These are phyloP conservation scores for Yamadazyma pseudoaaseri DNA, from an alignment of 1,139 yeast genomes.

Conservation along the genomic window DNA sequence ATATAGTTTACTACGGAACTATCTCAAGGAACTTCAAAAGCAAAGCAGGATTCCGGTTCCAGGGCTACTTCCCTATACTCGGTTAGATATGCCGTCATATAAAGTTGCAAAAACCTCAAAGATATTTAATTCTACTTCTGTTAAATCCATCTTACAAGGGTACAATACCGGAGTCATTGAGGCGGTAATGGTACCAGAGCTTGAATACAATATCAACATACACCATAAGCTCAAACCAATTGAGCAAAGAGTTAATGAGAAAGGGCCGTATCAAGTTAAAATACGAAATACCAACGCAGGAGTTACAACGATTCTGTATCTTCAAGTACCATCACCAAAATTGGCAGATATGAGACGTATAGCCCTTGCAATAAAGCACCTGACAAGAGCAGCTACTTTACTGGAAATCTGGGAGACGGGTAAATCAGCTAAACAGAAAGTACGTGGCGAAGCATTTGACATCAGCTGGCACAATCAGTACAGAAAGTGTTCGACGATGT, in stretches of 20 bases:
- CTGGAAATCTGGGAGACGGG: constrained; percentile 28
- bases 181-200: constrained; percentile 33
- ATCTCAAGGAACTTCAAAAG: constrained; percentile 29
- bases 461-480: constrained; percentile 30
- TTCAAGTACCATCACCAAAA: constrained; percentile 27
- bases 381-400: constrained; percentile 22
- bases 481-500: constrained; percentile 27
- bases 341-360: constrained; percentile 21
- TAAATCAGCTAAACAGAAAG: constrained; percentile 6
- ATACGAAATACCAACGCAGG: constrained; percentile 34
- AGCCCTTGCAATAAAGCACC: constrained; percentile 33
- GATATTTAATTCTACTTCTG: constrained; percentile 13
- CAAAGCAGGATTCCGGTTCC: constrained; percentile 32
- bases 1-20: constrained; percentile 20
- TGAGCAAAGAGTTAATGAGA: constrained; percentile 22
- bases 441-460: constrained; percentile 24
- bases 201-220: constrained; percentile 37
- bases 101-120: constrained; percentile 8
- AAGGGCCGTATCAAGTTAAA: constrained; percentile 39
- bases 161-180: constrained; percentile 37
- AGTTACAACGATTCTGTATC: constrained; percentile 26
- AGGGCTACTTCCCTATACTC: constrained; percentile 30
- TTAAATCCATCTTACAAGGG: constrained; percentile 20
- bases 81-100: constrained; percentile 9
- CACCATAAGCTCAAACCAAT: constrained; percentile 23